phyloP scores from a whole-genome alignment of 2,329 filamentous ascomycete species.

The Dactylonectria macrodidyma region DNA sequence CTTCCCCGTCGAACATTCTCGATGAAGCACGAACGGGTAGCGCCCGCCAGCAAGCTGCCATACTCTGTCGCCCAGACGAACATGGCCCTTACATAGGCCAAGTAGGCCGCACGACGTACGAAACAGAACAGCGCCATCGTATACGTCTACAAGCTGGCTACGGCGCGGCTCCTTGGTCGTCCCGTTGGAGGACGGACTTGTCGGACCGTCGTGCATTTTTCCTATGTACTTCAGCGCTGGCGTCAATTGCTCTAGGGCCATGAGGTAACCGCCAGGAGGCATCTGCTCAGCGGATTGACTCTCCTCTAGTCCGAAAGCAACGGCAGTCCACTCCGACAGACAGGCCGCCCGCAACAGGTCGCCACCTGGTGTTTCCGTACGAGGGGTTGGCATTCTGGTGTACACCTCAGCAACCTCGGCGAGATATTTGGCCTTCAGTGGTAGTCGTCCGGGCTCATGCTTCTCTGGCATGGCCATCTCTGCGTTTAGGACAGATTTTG shows the following conservation, averaged over 20 bases:
- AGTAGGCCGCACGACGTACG: not conserved
- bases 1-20: not conserved
- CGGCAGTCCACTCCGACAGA: conserved; percentile 9
- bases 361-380: not conserved
- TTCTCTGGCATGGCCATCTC: not conserved
- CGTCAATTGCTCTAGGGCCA: conserved; percentile 4
- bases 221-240: not conserved
- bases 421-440: not conserved
- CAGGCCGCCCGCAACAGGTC: not conserved
- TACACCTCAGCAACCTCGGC: not conserved
- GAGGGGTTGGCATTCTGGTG: not conserved
- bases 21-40: not conserved
- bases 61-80: not conserved
- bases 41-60: not conserved
- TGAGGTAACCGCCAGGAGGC: conserved; percentile 1
- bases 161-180: not conserved
- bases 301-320: conserved; percentile 13
- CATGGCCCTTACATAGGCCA: not conserved
- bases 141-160: not conserved
- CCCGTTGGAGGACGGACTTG: not conserved
- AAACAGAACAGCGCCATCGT: not conserved
- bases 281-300: not conserved
- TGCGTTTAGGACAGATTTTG: not conserved
- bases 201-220: not conserved
- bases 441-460: not conserved